Evolutionary conservation across 164 flowering plant genomes (phyloP), one percentile per base, ranked within the genome.

Genomic region (Aristolochia contorta): DNA sequence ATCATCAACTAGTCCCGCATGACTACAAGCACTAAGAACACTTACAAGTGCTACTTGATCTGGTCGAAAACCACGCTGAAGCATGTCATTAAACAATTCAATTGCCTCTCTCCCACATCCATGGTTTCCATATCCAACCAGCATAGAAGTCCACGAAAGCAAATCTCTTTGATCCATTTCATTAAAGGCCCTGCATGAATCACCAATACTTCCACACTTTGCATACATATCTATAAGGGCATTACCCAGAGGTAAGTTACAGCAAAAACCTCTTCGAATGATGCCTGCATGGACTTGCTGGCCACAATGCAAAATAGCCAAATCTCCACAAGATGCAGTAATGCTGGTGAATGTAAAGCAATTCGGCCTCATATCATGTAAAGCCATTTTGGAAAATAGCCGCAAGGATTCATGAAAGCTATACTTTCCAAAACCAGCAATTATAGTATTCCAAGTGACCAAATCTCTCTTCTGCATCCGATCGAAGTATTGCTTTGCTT

Each of bases 201-300:
- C 83, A 7, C 21, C 21, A 57, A 87, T 69, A 67, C 61, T 82
- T 57, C 96, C 98, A 62, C 93, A 83, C 71, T 89, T 89, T 7
- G 96, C 91, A 69, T 92, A 89, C 96, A 92, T 89, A 63, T 92
- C 91, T 51, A 85, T 71, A 16, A 92, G 77, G 41, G 96, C 79
- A 74, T 92, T 92, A 21, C 74, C 65, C 67, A 91, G 65, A 16
- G 76, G 78, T 57, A 79, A 54, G 74, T 82, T 70, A 16, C 66
- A 46, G 20, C 58, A 72, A 47, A 80, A 71, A 33, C 95, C 98
- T 63, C 79, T 75, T 47, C 57, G 69, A 56, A 84, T 19, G 54
- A 80, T 78, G 23, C 69, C 68, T 19, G 78, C 86, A 73, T 87
- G 98, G 72, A 87, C 71, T 64, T 89, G 96, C 63, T 82, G 82